Conservation (phyloP, 23 red algal species). For the Gracilaria gracilis region DNA sequence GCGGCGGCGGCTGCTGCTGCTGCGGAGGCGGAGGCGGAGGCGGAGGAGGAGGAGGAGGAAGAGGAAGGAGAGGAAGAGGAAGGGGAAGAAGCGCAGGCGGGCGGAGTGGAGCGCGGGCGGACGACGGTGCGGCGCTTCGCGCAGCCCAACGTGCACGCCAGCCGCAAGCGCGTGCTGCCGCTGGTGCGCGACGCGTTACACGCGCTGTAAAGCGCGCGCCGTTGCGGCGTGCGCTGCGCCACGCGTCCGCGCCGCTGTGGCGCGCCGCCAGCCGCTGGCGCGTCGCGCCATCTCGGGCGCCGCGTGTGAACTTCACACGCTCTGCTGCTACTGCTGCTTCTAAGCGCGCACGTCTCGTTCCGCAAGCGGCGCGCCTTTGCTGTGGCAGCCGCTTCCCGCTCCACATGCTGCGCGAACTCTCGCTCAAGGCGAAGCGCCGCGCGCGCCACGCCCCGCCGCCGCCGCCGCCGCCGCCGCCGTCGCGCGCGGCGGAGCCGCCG, state of each 20-base stretch:
- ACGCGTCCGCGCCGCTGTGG: no score
- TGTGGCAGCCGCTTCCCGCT: no score
- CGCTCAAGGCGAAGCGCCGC: slow-evolving; percentile 56
- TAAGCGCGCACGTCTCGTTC: no score
- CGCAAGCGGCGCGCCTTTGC: no score
- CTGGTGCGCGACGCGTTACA: slow-evolving; percentile 14
- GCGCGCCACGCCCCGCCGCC: not conserved
- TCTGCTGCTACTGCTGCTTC: no score
- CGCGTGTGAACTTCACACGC: no score
- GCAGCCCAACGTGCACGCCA: not conserved
- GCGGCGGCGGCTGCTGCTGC: not conserved
- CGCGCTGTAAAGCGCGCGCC: not conserved
- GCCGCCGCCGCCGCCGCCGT: not conserved
- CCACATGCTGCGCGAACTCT: slow-evolving; percentile 69
- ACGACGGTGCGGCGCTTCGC: not conserved
- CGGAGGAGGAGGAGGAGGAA: no score
- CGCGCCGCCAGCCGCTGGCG: no score
- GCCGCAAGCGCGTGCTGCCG: slow-evolving; percentile 26
- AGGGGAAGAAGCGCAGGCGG: no score
- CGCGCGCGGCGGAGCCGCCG: not conserved
- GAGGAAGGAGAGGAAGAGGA: no score
- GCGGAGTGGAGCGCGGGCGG: no score
- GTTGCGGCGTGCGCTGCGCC: not conserved
- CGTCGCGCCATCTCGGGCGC: not conserved
- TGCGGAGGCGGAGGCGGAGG: not conserved